Conservation (phyloP, 2,329 filamentous ascomycete species). For the Penicillium oxalicum region DNA sequence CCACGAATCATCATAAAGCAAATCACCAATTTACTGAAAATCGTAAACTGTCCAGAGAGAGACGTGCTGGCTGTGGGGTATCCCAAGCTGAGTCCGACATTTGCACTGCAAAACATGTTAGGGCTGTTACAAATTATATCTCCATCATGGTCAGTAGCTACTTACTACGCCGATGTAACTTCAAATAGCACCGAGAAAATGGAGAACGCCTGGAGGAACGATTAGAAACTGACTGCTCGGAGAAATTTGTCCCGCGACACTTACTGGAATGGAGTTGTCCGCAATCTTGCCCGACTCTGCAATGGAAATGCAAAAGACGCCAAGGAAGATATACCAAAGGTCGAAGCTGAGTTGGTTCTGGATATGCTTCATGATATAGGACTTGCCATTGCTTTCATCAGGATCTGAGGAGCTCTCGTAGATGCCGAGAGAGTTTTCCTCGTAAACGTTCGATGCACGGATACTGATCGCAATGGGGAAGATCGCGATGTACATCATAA, state of each 20-base stretch:
- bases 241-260: neutral
- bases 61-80: constrained; percentile 27
- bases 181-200: constrained; percentile 52
- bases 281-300: constrained; percentile 44
- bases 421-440: constrained; percentile 58
- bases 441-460: constrained; percentile 64
- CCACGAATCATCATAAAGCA: constrained; percentile 53
- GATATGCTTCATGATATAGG: constrained; percentile 51
- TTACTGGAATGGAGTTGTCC: constrained; percentile 22
- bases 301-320: constrained; percentile 53
- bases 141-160: constrained; percentile 1
- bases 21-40: constrained; percentile 49
- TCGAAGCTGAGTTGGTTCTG: constrained; percentile 61
- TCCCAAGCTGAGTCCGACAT: constrained; percentile 32
- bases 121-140: constrained; percentile 5
- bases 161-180: constrained; percentile 37
- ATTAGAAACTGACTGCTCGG: neutral
- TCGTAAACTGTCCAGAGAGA: constrained; percentile 43
- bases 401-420: constrained; percentile 37
- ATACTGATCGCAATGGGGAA: constrained; percentile 93
- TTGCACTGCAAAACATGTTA: constrained; percentile 17
- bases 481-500: constrained; percentile 99
- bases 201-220: constrained; percentile 35
- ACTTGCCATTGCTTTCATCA: constrained; percentile 24
- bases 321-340: constrained; percentile 58